Conservation (phyloP, 768 basidiomycete species). For the Cyclocybe aegerita region DNA sequence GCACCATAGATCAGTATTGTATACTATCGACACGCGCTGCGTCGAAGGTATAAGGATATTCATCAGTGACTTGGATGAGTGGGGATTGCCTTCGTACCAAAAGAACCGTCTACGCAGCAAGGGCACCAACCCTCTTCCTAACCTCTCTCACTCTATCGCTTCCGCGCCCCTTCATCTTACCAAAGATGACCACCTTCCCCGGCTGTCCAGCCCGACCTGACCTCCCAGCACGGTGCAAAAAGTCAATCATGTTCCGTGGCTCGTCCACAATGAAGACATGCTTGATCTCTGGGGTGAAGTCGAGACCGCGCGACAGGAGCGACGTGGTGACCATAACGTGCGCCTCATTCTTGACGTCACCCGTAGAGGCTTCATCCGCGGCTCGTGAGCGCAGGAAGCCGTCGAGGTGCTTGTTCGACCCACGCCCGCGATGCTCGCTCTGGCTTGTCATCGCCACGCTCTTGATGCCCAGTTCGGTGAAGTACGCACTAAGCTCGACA, state of each 20-base stretch:
- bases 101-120: not conserved
- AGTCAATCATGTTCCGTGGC: conserved; percentile 88
- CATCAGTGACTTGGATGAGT: no score
- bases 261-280: conserved; percentile 89
- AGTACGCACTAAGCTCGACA: conserved; percentile 54
- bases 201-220: conserved; percentile 70
- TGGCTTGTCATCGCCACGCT: conserved; percentile 67
- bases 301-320: conserved; percentile 85
- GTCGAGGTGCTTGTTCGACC: conserved; percentile 75
- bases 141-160: conserved; percentile 51
- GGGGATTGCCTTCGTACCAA: not conserved
- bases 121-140: conserved; percentile 43
- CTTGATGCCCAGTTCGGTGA: conserved; percentile 60
- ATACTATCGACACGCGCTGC: no score
- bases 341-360: conserved; percentile 39
- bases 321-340: conserved; percentile 88
- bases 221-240: conserved; percentile 88
- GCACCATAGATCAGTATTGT: no score
- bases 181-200: conserved; percentile 77
- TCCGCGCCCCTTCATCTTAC: conserved; percentile 66
- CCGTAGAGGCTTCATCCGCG: not conserved
- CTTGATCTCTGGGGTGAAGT: conserved; percentile 75
- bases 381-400: conserved; percentile 56
- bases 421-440: conserved; percentile 55
- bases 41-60: no score